Percentiles rank a stretch among this genome's conserved stretches.
Conservation (phyloP, 208 protist genomes). For the Acanthamoeba lenticulata region DNA sequence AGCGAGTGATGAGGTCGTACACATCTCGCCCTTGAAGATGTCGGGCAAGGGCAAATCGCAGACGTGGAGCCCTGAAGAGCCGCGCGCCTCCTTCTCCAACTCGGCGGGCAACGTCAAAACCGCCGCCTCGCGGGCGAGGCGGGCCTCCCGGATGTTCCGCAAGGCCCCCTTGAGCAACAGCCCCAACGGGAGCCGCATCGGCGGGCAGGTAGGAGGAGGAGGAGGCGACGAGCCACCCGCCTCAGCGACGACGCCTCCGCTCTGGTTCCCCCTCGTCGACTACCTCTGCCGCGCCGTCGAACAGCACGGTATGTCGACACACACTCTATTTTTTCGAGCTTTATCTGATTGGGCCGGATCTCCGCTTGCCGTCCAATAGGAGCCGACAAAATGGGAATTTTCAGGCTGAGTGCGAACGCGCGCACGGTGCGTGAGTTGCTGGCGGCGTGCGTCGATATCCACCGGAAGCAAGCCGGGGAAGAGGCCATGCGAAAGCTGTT, state of each 20-base stretch:
- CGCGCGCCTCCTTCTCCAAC: neutral
- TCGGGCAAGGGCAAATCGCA: neutral
- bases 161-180: too few relatives aligned
- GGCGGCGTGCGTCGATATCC: neutral
- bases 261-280: constrained; percentile 9
- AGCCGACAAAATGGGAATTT: neutral
- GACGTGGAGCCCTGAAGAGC: constrained; percentile 3
- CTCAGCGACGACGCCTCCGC: neutral
- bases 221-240: neutral
- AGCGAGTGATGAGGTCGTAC: neutral
- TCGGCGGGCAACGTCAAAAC: neutral
- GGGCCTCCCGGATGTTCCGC: neutral
- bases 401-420: constrained; percentile 5
- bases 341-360: neutral
- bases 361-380: neutral
- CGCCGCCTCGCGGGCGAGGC: neutral
- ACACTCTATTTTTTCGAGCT: neutral
- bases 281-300: neutral
- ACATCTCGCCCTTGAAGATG: neutral
- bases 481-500: neutral
- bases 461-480: neutral
- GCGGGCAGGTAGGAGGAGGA: too few relatives aligned
- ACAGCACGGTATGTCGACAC: neutral
- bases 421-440: neutral
- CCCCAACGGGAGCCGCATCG: neutral